phyloP scores from a whole-genome alignment of 1,139 yeast species.

The Sugiyamaella paludigena region DNA sequence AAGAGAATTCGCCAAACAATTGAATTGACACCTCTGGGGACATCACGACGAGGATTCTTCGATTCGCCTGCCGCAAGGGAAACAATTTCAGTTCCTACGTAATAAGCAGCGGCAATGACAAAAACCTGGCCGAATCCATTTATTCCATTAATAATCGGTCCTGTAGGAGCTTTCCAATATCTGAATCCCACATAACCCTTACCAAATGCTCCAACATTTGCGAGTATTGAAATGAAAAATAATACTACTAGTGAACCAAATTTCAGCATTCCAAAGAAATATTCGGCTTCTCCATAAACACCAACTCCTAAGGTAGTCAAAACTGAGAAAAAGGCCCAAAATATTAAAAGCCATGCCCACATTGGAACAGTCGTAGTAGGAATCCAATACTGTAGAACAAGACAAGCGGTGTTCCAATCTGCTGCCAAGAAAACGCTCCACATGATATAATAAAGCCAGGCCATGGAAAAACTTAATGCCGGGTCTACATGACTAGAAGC shows the following conservation, averaged over 20 bases:
- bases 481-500: conserved; percentile 18
- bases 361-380: conserved; percentile 13
- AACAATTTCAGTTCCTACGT: conserved; percentile 17
- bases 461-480: conserved; percentile 18
- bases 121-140: conserved; percentile 18
- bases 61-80: conserved; percentile 19
- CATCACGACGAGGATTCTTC: conserved; percentile 15
- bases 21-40: conserved; percentile 15
- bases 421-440: conserved; percentile 17
- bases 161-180: conserved; percentile 14
- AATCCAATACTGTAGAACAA: conserved; percentile 17
- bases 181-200: conserved; percentile 17
- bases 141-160: conserved; percentile 16
- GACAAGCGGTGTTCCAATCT: conserved; percentile 18
- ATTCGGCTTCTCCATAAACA: conserved; percentile 15
- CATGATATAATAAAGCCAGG: conserved; percentile 18
- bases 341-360: conserved; percentile 16
- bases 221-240: conserved; percentile 14
- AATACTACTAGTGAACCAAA: conserved; percentile 11
- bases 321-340: conserved; percentile 18
- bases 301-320: conserved; percentile 18
- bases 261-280: conserved; percentile 13
- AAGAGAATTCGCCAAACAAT: conserved; percentile 17
- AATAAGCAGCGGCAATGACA: conserved; percentile 17
- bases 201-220: conserved; percentile 18